These are phyloP conservation scores for Fusarium paranaense DNA, from an alignment of 2,329 filamentous ascomycete genomes.

Conservation along the genomic window DNA sequence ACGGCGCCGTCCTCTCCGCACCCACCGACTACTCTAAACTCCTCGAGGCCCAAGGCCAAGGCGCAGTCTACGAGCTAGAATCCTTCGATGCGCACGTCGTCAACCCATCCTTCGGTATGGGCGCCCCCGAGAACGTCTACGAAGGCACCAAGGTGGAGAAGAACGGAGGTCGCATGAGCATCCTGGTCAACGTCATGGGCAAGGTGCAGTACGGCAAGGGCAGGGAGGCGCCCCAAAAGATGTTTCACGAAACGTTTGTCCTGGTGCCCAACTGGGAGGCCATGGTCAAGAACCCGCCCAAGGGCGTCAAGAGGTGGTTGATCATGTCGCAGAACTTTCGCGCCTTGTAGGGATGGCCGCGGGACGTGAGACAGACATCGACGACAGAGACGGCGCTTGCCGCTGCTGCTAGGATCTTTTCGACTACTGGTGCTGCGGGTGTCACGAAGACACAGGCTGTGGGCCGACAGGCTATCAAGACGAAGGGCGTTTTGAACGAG, in stretches of 20 bases:
- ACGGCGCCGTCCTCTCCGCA: conserved; percentile 75
- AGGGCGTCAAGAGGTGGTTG: conserved; percentile 69
- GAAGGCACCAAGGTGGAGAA: conserved; percentile 58
- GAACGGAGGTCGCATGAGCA: conserved; percentile 70
- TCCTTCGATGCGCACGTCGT: conserved; percentile 82
- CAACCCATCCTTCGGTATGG: conserved; percentile 73
- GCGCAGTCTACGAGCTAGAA: conserved; percentile 77
- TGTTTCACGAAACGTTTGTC: conserved; percentile 84
- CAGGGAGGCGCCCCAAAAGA: conserved; percentile 71
- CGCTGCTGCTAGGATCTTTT: conserved; percentile 3
- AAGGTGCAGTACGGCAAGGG: conserved; percentile 75
- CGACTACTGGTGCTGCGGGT: background rate
- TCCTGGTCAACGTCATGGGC: conserved; percentile 80
- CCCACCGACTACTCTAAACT: conserved; percentile 75
- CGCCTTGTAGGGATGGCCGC: conserved; percentile 53
- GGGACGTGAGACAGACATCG: conserved; percentile 3
- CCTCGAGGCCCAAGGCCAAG: conserved; percentile 71
- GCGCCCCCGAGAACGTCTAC: conserved; percentile 62
- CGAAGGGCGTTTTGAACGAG: conserved; percentile 15
- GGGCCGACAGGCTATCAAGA: background rate
- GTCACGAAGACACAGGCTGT: background rate
- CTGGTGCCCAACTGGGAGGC: conserved; percentile 81
- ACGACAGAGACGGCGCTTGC: conserved; percentile 11
- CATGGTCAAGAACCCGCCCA: conserved; percentile 63
- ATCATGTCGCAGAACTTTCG: conserved; percentile 81